A percentile compares a stretch with the other conserved stretches of the same genome.
Conservation (phyloP, 2,329 filamentous ascomycete species). For the Bipolaris gigantea region DNA sequence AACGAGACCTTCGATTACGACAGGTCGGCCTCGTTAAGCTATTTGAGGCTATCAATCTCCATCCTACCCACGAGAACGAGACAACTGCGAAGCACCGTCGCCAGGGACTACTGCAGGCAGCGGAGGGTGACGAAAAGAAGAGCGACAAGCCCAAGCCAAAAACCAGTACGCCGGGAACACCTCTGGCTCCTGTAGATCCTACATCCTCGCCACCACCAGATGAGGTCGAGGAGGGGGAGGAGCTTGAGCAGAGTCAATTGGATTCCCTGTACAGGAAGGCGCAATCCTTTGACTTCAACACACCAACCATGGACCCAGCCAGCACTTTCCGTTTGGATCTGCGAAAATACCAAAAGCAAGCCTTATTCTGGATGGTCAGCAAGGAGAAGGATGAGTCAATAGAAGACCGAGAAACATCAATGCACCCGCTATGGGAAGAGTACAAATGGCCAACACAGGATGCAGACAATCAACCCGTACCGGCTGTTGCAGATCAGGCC, state of each 20-base stretch:
- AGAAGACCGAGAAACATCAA: constrained; percentile 70
- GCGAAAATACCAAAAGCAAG: constrained; percentile 92
- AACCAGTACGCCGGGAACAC: constrained; percentile 43
- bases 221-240: constrained; percentile 79
- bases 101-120: constrained; percentile 82
- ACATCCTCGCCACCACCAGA: constrained; percentile 61
- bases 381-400: constrained; percentile 83
- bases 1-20: constrained; percentile 77
- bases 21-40: constrained; percentile 88
- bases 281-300: constrained; percentile 93
- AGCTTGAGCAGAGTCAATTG: constrained; percentile 93
- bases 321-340: constrained; percentile 80
- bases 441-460: constrained; percentile 89
- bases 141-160: constrained; percentile 52
- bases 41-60: constrained; percentile 83
- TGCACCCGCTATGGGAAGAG: constrained; percentile 98
- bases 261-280: constrained; percentile 94
- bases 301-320: constrained; percentile 81
- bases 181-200: constrained; percentile 42
- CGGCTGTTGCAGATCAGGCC: constrained; percentile 64
- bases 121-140: constrained; percentile 78
- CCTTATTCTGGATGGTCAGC: constrained; percentile 91
- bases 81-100: constrained; percentile 76
- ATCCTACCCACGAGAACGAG: constrained; percentile 73
- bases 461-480: constrained; percentile 76